Conservation (phyloP, 1,284 basidiomycete genomes). For the Ganoderma boninense region DNA sequence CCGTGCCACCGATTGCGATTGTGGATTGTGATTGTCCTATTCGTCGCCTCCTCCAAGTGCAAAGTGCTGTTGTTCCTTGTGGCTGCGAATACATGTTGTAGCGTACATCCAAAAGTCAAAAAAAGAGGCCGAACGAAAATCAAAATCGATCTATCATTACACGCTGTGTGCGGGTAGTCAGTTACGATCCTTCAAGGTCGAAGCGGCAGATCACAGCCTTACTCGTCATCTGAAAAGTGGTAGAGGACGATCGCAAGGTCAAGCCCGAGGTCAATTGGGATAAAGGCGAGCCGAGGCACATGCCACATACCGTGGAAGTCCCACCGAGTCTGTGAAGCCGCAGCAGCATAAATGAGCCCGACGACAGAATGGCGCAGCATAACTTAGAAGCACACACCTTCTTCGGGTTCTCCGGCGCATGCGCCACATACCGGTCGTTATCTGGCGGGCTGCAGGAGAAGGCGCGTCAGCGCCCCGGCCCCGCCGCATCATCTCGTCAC, state of each 20-base stretch:
- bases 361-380: slow-evolving; percentile 3
- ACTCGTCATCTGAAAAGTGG: slow-evolving; percentile 50
- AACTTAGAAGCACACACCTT: slow-evolving; percentile 57
- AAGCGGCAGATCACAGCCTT: slow-evolving; percentile 32
- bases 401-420: slow-evolving; percentile 87
- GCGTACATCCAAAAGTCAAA: slow-evolving; percentile 9
- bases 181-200: background rate
- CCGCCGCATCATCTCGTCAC: background rate
- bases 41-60: too few species aligned
- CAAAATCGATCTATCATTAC: background rate
- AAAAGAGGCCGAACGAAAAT: background rate
- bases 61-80: background rate
- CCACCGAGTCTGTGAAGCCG: slow-evolving; percentile 65
- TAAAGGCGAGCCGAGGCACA: background rate
- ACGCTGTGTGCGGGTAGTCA: background rate
- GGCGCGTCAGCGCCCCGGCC: background rate
- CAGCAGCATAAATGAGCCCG: slow-evolving; percentile 23
- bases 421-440: slow-evolving; percentile 81
- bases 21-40: too few species aligned
- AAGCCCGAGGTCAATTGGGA: background rate
- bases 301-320: slow-evolving; percentile 78
- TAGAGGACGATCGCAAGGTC: background rate
- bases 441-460: slow-evolving; percentile 65
- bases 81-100: slow-evolving; percentile 6
- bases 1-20: too few species aligned